Base-by-base conservation (phyloP, 495 filamentous ascomycete genomes). In the Pseudoneurospora amorphoporcata region DNA sequence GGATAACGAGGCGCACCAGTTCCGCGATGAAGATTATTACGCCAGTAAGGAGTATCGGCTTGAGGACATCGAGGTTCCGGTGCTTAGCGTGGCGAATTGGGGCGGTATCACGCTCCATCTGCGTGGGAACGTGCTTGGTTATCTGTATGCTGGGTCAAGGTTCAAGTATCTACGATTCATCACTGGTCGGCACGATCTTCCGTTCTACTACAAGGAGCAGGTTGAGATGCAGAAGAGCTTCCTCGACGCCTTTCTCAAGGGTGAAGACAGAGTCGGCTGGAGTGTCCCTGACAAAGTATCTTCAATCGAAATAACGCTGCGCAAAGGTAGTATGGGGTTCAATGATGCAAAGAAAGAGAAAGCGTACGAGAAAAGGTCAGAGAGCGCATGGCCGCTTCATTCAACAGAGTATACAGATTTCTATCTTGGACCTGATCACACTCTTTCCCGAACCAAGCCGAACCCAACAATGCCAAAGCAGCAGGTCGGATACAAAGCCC, bases 111-210 rank as follows among this genome's bases (percentile, higher is more conserved):
- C 87, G 1, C 81, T 90, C 3, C 88, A 91, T 73, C 81, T 91
- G 19, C 83, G 89, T 4, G 90, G 90, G 3, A 92, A 92, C 72
- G 84, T 92, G 7, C 82, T 89, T 73, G 90, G 89, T 0, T 92
- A 83, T 72, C 84, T 81, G 5, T 80, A 87, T 68, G 88, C 89
- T 0, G 87, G 88, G 0, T 90, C 88, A 3, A 81, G 87, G 69
- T 77, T 88, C 58, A 92, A 92, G 77, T 91, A 89, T 73, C 80
- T 91, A 5, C 85, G 89, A 10, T 89, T 91, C 76, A 89, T 92
- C 73, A 88, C 86, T 0, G 90, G 90, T 12, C 85, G 90, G 0
- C 90, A 92, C 74, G 90, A 92, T 75, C 82, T 92, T 8, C 90
- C 90, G 0, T 92, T 92, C 80, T 92, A 91, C 79, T 91, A 90